Base-by-base conservation (phyloP, 2,329 filamentous ascomycete species). In the Ceratocystis harringtonii region DNA sequence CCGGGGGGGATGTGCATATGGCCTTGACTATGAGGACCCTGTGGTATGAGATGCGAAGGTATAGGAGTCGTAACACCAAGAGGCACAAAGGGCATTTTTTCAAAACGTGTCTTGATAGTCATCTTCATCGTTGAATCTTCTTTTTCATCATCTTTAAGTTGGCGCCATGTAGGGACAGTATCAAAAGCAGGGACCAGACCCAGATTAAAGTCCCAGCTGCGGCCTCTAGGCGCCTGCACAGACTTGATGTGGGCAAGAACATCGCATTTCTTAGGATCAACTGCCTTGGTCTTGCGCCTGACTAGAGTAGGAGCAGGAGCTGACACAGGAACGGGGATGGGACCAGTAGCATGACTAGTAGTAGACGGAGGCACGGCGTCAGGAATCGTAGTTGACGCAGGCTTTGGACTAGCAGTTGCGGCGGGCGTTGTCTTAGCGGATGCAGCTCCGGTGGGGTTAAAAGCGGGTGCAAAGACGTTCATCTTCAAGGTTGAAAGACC, bases 101-200 rank as follows among this genome's bases (percentile, higher is more conserved):
- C 90, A 74, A 96, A 94, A 71, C 89, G 84, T 70, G 92, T 84
- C 62, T 84, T 82, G 74, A 92, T 95, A 0, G 84, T 89, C 71
- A 84, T 71, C 68, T 77, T 78, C 79, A 85, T 86, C 1, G 81
- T 84, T 1, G 83, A 84, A 44, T 85, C 81, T 0, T 77, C 72
- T 71, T 88, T 89, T 69, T 95, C 89, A 55, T 83, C 79, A 22
- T 86, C 84, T 61, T 84, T 77, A 28, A 85, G 76, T 67, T 85
- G 84, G 68, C 88, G 85, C 92, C 94, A 99, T 0, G 87, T 92
- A 0, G 91, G 91, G 10, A 81, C 79, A 1, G 94, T 97, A 70
- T 90, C 87, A 74, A 87, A 96, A 3, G 92, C 86, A 32, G 88
- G 87, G 45, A 88, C 87, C 64, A 96, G 83, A n/a, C 90, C 91